phyloP scores from a whole-genome alignment of 1,284 basidiomycete species.

The Marasmius fiardii region DNA sequence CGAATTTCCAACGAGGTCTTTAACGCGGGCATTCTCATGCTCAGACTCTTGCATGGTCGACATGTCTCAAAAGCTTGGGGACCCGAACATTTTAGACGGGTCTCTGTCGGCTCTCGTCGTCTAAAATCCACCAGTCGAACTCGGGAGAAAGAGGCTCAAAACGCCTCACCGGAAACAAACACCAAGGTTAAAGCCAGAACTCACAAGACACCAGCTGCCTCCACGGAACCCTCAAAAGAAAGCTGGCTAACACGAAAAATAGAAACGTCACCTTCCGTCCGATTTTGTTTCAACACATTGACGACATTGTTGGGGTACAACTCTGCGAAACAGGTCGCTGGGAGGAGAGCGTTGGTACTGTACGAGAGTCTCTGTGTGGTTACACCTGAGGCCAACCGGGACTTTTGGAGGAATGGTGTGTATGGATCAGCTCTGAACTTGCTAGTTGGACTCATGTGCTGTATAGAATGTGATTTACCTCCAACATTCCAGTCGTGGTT shows the following conservation, averaged over 20 bases:
- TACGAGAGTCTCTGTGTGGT: slow-evolving; percentile 58
- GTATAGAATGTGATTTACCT: slow-evolving; percentile 79
- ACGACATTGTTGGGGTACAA: slow-evolving; percentile 58
- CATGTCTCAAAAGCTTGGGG: no score
- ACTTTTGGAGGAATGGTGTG: slow-evolving; percentile 69
- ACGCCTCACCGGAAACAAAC: no score
- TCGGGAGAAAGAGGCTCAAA: no score
- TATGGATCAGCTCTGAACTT: slow-evolving; percentile 5
- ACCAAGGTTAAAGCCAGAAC: no score
- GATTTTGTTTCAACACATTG: slow-evolving; percentile 46
- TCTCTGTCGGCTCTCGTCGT: no score
- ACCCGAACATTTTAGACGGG: no score
- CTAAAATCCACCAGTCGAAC: no score
- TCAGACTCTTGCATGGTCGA: no score
- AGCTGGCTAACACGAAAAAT: slow-evolving; percentile 59
- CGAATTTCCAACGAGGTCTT: no score
- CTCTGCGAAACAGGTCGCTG: slow-evolving; percentile 59
- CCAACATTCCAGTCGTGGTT: slow-evolving; percentile 98
- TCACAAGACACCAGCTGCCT: no score
- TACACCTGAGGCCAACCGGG: slow-evolving; percentile 55
- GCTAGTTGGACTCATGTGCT: neutral
- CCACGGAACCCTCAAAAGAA: no score
- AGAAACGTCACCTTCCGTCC: slow-evolving; percentile 46
- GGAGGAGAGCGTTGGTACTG: slow-evolving; percentile 49
- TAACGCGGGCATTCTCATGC: no score